Conservation (phyloP, 139 green algal species). For the Tetradesmus obliquus region DNA sequence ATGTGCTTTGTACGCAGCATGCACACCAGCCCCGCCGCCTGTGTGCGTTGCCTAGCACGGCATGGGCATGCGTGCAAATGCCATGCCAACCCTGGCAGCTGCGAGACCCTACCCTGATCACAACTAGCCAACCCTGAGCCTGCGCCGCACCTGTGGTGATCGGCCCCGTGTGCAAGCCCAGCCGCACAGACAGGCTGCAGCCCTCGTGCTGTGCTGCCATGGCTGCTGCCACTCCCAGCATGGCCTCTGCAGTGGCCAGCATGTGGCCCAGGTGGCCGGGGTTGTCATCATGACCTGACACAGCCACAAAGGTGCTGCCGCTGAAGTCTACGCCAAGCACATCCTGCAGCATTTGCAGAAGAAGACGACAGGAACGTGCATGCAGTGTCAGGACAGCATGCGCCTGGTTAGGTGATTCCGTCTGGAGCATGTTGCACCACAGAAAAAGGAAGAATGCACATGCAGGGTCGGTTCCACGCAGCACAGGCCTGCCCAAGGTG, state of each 20-base stretch:
- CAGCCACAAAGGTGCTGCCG: constrained; percentile 42
- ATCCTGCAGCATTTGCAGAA: background rate
- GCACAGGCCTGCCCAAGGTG: too few relatives aligned
- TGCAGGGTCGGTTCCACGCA: too few relatives aligned
- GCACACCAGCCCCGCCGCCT: too few relatives aligned
- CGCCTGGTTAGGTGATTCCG: background rate
- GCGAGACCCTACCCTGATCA: too few relatives aligned
- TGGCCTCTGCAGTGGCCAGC: constrained; percentile 1
- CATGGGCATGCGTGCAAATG: too few relatives aligned
- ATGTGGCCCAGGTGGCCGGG: constrained; percentile 23
- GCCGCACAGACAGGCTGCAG: background rate
- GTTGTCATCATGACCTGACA: constrained; percentile 49
- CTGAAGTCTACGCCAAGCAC: constrained; percentile 44
- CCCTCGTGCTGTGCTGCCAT: constrained; percentile 21
- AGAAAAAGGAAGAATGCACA: too few relatives aligned
- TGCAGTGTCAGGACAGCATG: background rate
- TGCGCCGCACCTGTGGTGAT: constrained; percentile 28
- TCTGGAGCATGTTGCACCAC: too few relatives aligned
- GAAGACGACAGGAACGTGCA: background rate
- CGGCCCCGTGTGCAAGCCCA: constrained; percentile 39
- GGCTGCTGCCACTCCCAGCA: constrained; percentile 13
- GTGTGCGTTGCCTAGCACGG: too few relatives aligned
- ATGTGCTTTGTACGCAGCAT: too few relatives aligned
- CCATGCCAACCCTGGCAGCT: too few relatives aligned
- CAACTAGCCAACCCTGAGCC: too few relatives aligned